Base-by-base conservation (phyloP, 75 land plant species). In the Pseudotsuga menziesii region DNA sequence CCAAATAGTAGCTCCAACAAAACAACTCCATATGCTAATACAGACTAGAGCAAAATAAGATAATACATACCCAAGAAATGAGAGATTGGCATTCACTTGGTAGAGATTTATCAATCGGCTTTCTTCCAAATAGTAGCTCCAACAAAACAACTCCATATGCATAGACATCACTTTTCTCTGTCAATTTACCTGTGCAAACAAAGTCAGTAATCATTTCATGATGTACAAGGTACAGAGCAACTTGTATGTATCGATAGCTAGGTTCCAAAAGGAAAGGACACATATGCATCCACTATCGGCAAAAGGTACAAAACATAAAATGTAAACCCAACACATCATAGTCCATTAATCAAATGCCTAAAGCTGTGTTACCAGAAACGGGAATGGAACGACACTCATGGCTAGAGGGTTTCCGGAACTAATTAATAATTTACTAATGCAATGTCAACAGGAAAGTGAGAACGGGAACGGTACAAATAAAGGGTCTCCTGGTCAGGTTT, bases 151-250 rank as follows among this genome's bases (percentile, higher is more conserved):
- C 88, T 61, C 98, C 98, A 86, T 91, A 95, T 23, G 96, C 98
- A 91, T 95, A 95, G 27, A 95, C 98, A 81, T 95, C 98, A 80
- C 95, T 92, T 60, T 95, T 95, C 80, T 95, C 98, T 25, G 98
- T 91, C 56, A 92, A 62, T 67, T 86, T 88, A 56, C 98, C 98
- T 95, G 54, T 48, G 83, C 41, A 77, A 57, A 54, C 25, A 19
- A 69, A 58, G 26, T 6, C 54, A 48, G 13, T 48, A 48, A 48
- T 48, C 54, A 48, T 48, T 12, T 44, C 52, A 66, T 78, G 15
- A 15, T n/a, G 35, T n/a, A 44, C 4, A 15, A 48, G n/a, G 55
- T 71, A 48, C 12, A 64, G 1, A 77, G 26, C 15, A 72, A 39
- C 13, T 36, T 25, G 7, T 44, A 77, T 22, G 76, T 25, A 17